Evolutionary conservation across 2,329 filamentous ascomycete genomes (phyloP), one percentile per base, ranked within the genome.

Genomic region (Sporothrix dimorphospora): DNA sequence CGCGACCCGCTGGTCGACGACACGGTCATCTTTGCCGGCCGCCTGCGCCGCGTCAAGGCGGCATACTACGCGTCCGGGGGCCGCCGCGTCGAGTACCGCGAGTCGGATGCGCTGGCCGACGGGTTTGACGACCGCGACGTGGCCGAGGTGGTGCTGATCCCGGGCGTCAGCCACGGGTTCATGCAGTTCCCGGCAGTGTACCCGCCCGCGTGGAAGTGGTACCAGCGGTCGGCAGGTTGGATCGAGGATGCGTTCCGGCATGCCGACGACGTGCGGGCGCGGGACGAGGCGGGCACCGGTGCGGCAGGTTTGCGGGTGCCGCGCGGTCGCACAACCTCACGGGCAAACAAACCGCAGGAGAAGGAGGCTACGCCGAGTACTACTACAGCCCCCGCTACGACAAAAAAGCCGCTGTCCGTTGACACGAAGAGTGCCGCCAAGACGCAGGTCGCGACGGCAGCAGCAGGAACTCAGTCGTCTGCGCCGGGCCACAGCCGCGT

Each of bases 1-100:
- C 91, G 95, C 40, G 96, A 99, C 79, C 96, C 96, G 0, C 83
- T 99, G 0, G 96, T 98, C 0, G 96, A 99, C 78, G 96, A 99
- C 80, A 99, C 96, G 0, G 94, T 98, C 65, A 94, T 99, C 74
- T 98, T 99, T 78, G 94, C 96, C 0, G 96, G 95, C 0, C 86
- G 95, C 0, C 81, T 99, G n/a, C 87, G 94, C 7, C 89, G 94
- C 74, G 93, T 94, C 1, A 97, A 91, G 78, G 87, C 88, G 24
- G 86, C 86, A 0, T 83, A 81, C 72, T 80, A 83, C 66, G 81
- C 85, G 9, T 83, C 74, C 82, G 86, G 68, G 84, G 88, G 81
- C 85, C 63, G 88, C 83, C n/a, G 83, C 87, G 71, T 84, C 83
- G 79, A 88, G 82, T 79, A 83, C 77, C 81, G 78, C 14, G 79